A percentile compares a stretch with the other conserved stretches of the same genome.
phyloP scores from a whole-genome alignment of 2,329 filamentous ascomycete genomes.

The Scytalidium lignicola region DNA sequence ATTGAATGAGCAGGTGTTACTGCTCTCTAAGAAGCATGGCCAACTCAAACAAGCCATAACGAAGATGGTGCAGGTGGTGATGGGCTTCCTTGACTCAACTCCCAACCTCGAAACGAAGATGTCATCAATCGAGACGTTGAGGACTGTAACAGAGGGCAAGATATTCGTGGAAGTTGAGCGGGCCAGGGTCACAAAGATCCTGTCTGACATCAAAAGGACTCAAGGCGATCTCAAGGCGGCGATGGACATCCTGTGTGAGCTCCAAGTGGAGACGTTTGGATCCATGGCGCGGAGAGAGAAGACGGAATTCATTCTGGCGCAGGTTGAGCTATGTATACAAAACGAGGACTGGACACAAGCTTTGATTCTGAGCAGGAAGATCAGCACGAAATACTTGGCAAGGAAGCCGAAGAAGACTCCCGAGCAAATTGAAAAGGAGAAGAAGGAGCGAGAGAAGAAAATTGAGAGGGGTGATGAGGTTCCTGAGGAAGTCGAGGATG shows the following conservation, averaged over 20 bases:
- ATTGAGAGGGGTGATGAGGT: slow-evolving; percentile 75
- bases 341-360: slow-evolving; percentile 95
- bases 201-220: slow-evolving; percentile 95
- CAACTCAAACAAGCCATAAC: slow-evolving; percentile 99
- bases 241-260: slow-evolving; percentile 88
- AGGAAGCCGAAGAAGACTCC: slow-evolving; percentile 86
- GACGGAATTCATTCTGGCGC: slow-evolving; percentile 96
- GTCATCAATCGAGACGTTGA: slow-evolving; percentile 86
- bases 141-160: slow-evolving; percentile 98
- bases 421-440: slow-evolving; percentile 86
- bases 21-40: slow-evolving; percentile 98
- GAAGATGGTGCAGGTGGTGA: slow-evolving; percentile 97
- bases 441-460: slow-evolving; percentile 83
- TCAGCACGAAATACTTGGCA: slow-evolving; percentile 87
- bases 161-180: slow-evolving; percentile 99
- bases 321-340: slow-evolving; percentile 92
- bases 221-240: slow-evolving; percentile 89
- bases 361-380: slow-evolving; percentile 89
- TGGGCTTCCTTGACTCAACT: slow-evolving; percentile 83
- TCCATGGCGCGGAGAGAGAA: slow-evolving; percentile 97
- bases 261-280: slow-evolving; percentile 98
- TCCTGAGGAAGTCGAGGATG: slow-evolving; percentile 72
- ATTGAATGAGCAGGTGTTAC: slow-evolving; percentile 91
- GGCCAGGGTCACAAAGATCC: slow-evolving; percentile 86
- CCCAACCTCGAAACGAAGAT: slow-evolving; percentile 85